Evolutionary conservation across 306 rosid genomes (phyloP).

Genomic region (Glycine latifolia): DNA sequence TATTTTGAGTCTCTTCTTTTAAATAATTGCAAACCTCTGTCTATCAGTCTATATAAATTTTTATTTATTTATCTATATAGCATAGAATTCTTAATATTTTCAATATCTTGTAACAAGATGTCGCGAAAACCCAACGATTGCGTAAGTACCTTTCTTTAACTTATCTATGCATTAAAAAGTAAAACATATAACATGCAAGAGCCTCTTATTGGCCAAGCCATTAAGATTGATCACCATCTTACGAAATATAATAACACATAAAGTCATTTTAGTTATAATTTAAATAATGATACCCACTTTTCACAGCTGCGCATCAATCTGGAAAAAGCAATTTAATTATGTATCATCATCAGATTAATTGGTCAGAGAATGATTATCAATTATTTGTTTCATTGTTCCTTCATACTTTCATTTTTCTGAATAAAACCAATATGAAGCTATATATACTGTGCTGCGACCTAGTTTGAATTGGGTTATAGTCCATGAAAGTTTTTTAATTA

Average conservation of each 20-base stretch:
- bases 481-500: neutral
- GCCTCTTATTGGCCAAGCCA: conserved; percentile 26
- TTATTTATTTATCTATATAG: neutral
- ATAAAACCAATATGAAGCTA: conserved; percentile 10
- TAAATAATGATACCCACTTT: conserved; percentile 46
- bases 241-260: conserved; percentile 26
- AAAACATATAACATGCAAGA: neutral
- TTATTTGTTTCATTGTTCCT: conserved; percentile 46
- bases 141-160: neutral
- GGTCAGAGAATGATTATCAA: conserved; percentile 49
- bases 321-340: conserved; percentile 39
- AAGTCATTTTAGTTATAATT: conserved; percentile 40
- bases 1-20: neutral
- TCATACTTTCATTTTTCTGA: neutral
- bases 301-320: conserved; percentile 44
- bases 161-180: conserved; percentile 3
- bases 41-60: neutral
- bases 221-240: conserved; percentile 32
- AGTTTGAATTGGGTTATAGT: neutral
- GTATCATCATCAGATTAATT: conserved; percentile 49
- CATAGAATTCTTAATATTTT: neutral
- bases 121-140: too few relatives aligned
- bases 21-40: neutral
- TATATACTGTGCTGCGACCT: neutral
- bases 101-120: too few relatives aligned